Percentiles rank a stretch among this genome's conserved stretches.
Evolutionary conservation across 2,329 filamentous ascomycete genomes (phyloP).

Genomic region (Epichloe brachyelytri): DNA sequence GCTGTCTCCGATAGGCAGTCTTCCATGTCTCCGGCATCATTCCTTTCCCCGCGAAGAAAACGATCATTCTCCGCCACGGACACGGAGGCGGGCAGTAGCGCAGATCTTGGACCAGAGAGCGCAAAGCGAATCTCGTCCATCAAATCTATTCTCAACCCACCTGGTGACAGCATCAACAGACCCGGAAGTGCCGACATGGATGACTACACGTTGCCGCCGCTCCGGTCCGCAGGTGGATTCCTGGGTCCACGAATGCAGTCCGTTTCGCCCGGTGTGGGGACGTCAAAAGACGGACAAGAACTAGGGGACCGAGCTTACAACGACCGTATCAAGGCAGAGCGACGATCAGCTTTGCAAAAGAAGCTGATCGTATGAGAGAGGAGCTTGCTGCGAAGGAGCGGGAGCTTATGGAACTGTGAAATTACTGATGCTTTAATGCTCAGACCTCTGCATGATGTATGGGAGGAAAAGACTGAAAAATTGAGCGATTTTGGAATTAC

Average conservation of each 20-base stretch:
- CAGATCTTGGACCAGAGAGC: slow-evolving; percentile 30
- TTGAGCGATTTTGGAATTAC: not conserved
- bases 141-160: slow-evolving; percentile 59
- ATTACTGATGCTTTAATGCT: slow-evolving; percentile 5
- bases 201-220: slow-evolving; percentile 28
- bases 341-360: slow-evolving; percentile 53
- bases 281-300: slow-evolving; percentile 7
- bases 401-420: slow-evolving; percentile 39
- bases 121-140: slow-evolving; percentile 60
- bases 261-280: slow-evolving; percentile 13
- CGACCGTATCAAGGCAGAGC: slow-evolving; percentile 45
- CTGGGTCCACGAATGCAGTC: slow-evolving; percentile 8
- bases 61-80: slow-evolving; percentile 53
- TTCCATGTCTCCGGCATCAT: slow-evolving; percentile 47
- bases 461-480: not conserved
- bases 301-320: slow-evolving; percentile 24
- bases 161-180: slow-evolving; percentile 11
- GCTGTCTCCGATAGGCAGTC: slow-evolving; percentile 35
- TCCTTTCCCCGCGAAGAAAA: slow-evolving; percentile 48
- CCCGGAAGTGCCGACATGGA: slow-evolving; percentile 22
- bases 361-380: slow-evolving; percentile 65
- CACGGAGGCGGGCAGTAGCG: slow-evolving; percentile 28
- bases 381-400: slow-evolving; percentile 60
- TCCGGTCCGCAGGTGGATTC: slow-evolving; percentile 27
- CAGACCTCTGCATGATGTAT: not conserved